Evolutionary conservation across 2,329 filamentous ascomycete species (phyloP).

Genomic region (Pezicula radicicola): DNA sequence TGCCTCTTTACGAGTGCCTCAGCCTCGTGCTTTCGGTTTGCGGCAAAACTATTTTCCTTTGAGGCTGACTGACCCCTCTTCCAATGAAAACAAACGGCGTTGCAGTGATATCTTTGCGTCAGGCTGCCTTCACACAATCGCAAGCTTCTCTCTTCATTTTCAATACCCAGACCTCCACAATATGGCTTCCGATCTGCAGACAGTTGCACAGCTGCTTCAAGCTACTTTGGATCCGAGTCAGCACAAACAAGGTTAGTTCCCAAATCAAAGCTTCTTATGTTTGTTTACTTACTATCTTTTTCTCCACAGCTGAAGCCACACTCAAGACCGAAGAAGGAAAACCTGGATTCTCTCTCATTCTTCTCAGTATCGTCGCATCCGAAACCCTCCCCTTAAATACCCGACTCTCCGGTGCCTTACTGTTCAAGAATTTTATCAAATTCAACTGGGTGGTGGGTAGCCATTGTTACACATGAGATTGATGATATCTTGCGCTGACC

Average conservation of each 20-base stretch:
- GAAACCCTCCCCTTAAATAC: slow-evolving; percentile 71
- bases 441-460: slow-evolving; percentile 78
- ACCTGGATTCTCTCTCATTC: slow-evolving; percentile 80
- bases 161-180: slow-evolving; percentile 14
- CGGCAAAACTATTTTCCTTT: background rate
- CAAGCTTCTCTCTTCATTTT: slow-evolving; percentile 3
- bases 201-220: slow-evolving; percentile 79
- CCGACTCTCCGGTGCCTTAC: slow-evolving; percentile 82
- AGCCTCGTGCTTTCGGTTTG: background rate
- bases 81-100: too few relatives aligned
- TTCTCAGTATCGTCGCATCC: slow-evolving; percentile 87
- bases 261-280: slow-evolving; percentile 4
- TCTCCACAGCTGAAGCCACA: slow-evolving; percentile 68
- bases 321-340: slow-evolving; percentile 78
- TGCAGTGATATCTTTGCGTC: too few relatives aligned
- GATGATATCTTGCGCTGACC: background rate
- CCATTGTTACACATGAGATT: background rate
- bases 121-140: too few relatives aligned
- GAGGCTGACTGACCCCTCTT: background rate
- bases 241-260: slow-evolving; percentile 77
- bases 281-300: slow-evolving; percentile 25
- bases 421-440: slow-evolving; percentile 98
- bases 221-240: slow-evolving; percentile 85
- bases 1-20: background rate
- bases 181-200: slow-evolving; percentile 61